Evolutionary conservation across 2,329 filamentous ascomycete genomes (phyloP).

Genomic region (Nemania diffusa): DNA sequence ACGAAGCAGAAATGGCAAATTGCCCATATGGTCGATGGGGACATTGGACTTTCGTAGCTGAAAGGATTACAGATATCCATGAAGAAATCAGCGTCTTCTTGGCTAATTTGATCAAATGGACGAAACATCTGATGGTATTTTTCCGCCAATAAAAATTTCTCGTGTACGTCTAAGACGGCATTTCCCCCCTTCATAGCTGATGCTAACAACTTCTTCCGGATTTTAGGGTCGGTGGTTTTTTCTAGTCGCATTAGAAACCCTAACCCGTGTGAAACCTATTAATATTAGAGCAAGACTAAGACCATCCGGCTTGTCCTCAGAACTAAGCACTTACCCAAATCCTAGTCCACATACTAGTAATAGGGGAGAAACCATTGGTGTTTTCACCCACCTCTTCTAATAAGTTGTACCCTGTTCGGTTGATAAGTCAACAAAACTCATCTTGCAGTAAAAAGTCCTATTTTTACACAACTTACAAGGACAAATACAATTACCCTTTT

Average conservation of each 20-base stretch:
- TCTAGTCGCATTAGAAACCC: background rate
- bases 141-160: too few species aligned
- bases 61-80: too few species aligned
- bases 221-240: background rate
- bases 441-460: background rate
- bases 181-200: background rate
- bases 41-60: too few species aligned
- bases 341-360: background rate
- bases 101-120: too few species aligned
- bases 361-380: background rate
- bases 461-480: background rate
- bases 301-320: background rate
- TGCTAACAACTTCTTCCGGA: background rate
- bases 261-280: conserved; percentile 1
- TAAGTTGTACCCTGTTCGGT: background rate
- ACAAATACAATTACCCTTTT: background rate
- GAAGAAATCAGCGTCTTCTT: too few species aligned
- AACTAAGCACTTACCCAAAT: background rate
- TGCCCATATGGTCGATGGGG: too few species aligned
- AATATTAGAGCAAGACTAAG: background rate
- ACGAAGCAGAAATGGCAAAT: too few species aligned
- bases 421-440: background rate
- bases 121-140: too few species aligned
- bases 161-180: background rate
- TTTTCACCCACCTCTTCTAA: background rate